A percentile compares a stretch with the other conserved stretches of the same genome.
phyloP scores from a whole-genome alignment of 2,329 filamentous ascomycete genomes.

The Xylariaceae sp. region DNA sequence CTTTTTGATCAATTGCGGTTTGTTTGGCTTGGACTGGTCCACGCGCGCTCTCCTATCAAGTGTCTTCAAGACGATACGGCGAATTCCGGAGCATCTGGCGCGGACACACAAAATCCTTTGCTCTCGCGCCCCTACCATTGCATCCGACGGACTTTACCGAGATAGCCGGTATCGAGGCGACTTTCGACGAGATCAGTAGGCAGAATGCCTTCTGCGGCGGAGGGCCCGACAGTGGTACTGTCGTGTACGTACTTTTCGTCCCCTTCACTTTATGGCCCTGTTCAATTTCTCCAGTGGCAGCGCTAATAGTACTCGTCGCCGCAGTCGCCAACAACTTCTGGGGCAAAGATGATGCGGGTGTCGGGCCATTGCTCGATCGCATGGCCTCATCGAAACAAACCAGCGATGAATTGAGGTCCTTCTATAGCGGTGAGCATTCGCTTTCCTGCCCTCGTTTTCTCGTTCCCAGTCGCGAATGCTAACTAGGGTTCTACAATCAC shows the following conservation, averaged over 20 bases:
- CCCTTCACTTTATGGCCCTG: background rate
- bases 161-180: conserved; percentile 37
- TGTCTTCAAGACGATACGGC: too few relatives aligned
- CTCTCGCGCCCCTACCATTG: background rate
- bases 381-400: conserved; percentile 94
- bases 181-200: background rate
- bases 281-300: background rate
- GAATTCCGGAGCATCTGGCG: background rate
- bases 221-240: conserved; percentile 28
- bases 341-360: conserved; percentile 98
- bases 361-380: conserved; percentile 83
- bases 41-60: too few relatives aligned
- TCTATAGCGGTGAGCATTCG: conserved; percentile 66
- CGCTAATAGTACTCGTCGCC: conserved; percentile 23
- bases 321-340: conserved; percentile 98
- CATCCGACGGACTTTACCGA: background rate
- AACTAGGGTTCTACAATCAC: background rate
- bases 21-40: background rate
- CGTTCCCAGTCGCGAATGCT: background rate
- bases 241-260: conserved; percentile 25
- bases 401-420: conserved; percentile 86
- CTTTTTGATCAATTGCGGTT: background rate
- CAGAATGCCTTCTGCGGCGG: conserved; percentile 23
- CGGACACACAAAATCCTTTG: background rate
- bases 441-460: background rate